phyloP scores from a whole-genome alignment of 331 rosid species.

The Saraca asoca region DNA sequence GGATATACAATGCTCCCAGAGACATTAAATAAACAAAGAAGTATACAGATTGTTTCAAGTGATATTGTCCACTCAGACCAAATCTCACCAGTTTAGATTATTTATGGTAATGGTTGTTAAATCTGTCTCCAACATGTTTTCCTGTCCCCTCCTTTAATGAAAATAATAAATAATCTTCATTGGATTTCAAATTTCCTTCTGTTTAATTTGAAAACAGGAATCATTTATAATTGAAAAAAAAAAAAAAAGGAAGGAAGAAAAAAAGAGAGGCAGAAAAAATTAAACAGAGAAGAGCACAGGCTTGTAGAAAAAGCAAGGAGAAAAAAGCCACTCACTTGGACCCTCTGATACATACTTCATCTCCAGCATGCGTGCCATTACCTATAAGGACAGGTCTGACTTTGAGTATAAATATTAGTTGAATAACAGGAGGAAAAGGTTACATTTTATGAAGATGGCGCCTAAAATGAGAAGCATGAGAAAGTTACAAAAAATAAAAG shows the following conservation, averaged over 20 bases:
- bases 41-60: slow-evolving; percentile 18
- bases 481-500: slow-evolving; percentile 8
- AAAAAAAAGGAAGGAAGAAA: slow-evolving; percentile 11
- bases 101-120: slow-evolving; percentile 11
- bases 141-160: not conserved
- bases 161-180: slow-evolving; percentile 2
- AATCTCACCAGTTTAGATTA: not conserved
- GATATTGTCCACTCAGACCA: slow-evolving; percentile 15
- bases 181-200: slow-evolving; percentile 16
- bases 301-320: slow-evolving; percentile 1
- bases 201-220: slow-evolving; percentile 21
- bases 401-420: slow-evolving; percentile 35
- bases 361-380: slow-evolving; percentile 37
- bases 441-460: slow-evolving; percentile 10
- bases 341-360: slow-evolving; percentile 45
- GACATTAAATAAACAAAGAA: slow-evolving; percentile 20
- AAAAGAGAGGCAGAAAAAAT: slow-evolving; percentile 11
- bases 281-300: not conserved
- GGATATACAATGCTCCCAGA: slow-evolving; percentile 5
- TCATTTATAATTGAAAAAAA: not conserved
- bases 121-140: slow-evolving; percentile 14
- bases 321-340: slow-evolving; percentile 58
- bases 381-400: slow-evolving; percentile 44
- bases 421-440: slow-evolving; percentile 12
- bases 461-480: slow-evolving; percentile 14